Evolutionary conservation across 1,284 basidiomycete species (phyloP).

Genomic region (Irpex sp.): DNA sequence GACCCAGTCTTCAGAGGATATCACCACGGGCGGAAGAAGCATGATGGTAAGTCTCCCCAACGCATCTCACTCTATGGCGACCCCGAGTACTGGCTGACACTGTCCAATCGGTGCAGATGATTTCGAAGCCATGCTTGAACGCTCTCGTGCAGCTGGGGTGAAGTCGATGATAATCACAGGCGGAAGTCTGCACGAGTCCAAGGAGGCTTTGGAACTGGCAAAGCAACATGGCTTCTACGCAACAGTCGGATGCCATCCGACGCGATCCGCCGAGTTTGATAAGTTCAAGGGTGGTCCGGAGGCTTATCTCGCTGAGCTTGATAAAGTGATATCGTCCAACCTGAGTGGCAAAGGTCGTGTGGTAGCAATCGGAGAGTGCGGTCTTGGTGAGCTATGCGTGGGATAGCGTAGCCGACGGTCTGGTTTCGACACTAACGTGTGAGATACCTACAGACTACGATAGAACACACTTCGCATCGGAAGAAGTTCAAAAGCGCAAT

Average conservation of each 20-base stretch:
- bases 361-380: slow-evolving; percentile 85
- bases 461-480: slow-evolving; percentile 67
- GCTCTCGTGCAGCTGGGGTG: slow-evolving; percentile 66
- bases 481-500: slow-evolving; percentile 62
- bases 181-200: slow-evolving; percentile 68
- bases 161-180: slow-evolving; percentile 82
- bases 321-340: slow-evolving; percentile 53
- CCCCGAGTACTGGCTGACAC: not conserved
- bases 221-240: slow-evolving; percentile 60
- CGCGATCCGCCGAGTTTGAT: slow-evolving; percentile 77
- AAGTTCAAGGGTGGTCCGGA: slow-evolving; percentile 54
- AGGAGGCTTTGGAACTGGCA: slow-evolving; percentile 61
- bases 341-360: slow-evolving; percentile 54
- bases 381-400: slow-evolving; percentile 54
- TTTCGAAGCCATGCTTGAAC: slow-evolving; percentile 55
- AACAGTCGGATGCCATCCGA: slow-evolving; percentile 87
- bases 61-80: not conserved
- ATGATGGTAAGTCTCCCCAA: slow-evolving; percentile 38
- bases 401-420: not conserved
- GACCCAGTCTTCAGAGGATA: slow-evolving; percentile 60
- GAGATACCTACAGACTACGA: slow-evolving; percentile 67
- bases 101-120: slow-evolving; percentile 49
- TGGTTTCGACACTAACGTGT: not conserved
- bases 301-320: slow-evolving; percentile 63
- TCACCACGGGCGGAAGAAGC: slow-evolving; percentile 50